Evolutionary conservation across 2,329 filamentous ascomycete genomes (phyloP).

Genomic region (Falciphora oryzae): DNA sequence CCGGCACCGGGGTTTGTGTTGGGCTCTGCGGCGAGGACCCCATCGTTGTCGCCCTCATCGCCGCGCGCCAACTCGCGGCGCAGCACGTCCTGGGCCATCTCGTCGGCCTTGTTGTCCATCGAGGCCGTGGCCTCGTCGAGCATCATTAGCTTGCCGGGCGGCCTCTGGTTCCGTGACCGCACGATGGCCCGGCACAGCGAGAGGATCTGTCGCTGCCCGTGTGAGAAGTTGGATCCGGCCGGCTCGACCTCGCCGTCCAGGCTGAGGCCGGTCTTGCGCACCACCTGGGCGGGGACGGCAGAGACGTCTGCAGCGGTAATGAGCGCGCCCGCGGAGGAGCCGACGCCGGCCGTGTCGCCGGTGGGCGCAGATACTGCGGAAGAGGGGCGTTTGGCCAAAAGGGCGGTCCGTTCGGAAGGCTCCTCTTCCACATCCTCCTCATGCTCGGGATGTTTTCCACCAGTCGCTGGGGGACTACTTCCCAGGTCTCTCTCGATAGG

Average conservation of each 20-base stretch:
- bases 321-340: background rate
- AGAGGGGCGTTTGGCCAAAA: constrained; percentile 10
- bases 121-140: constrained; percentile 55
- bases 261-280: constrained; percentile 19
- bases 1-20: background rate
- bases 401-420: constrained; percentile 13
- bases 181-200: constrained; percentile 52
- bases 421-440: constrained; percentile 6
- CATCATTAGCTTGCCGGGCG: constrained; percentile 46
- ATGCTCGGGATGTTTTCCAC: background rate
- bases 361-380: too few relatives aligned
- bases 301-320: too few relatives aligned
- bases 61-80: constrained; percentile 36
- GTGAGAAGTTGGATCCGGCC: constrained; percentile 50
- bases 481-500: too few relatives aligned
- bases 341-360: background rate
- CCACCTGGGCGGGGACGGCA: background rate
- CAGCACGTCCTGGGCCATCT: constrained; percentile 48
- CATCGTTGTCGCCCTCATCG: too few relatives aligned
- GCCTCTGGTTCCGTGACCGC: constrained; percentile 21
- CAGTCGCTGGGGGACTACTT: background rate
- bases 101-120: constrained; percentile 54
- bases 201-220: constrained; percentile 53
- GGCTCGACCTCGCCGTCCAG: constrained; percentile 44
- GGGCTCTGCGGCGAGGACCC: background rate